Percentiles rank a stretch among this genome's conserved stretches.
Evolutionary conservation across 441 rosid species (phyloP).

Genomic region (Metrosideros polymorpha): DNA sequence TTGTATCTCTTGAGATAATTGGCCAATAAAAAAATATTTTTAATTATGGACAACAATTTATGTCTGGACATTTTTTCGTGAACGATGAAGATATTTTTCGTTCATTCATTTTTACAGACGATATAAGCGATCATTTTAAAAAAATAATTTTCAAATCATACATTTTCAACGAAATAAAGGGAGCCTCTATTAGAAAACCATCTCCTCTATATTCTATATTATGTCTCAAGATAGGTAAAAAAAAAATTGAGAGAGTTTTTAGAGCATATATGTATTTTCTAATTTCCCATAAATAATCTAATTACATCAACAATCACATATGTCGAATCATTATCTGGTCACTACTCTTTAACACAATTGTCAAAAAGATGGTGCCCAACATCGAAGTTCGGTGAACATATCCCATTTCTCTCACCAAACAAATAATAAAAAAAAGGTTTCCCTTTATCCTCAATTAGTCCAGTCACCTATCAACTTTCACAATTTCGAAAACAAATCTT

Average conservation of each 20-base stretch:
- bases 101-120: too few relatives aligned
- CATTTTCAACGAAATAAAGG: too few relatives aligned
- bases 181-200: background rate
- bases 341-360: background rate
- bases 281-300: background rate
- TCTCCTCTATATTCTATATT: rapidly evolving
- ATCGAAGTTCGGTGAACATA: background rate
- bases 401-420: background rate
- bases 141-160: too few relatives aligned
- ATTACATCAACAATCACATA: background rate
- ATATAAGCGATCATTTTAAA: too few relatives aligned
- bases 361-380: background rate
- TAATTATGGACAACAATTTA: background rate
- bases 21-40: background rate
- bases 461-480: background rate
- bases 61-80: background rate
- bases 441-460: background rate
- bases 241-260: background rate
- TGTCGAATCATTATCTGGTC: background rate
- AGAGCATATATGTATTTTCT: background rate
- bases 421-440: background rate
- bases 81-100: background rate
- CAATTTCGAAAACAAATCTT: background rate
- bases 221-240: background rate
- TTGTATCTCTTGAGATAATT: background rate